Percentiles rank a stretch among this genome's conserved stretches.
Evolutionary conservation across 805 yeast species (phyloP).

Genomic region (Saccharomyces eubayanus): DNA sequence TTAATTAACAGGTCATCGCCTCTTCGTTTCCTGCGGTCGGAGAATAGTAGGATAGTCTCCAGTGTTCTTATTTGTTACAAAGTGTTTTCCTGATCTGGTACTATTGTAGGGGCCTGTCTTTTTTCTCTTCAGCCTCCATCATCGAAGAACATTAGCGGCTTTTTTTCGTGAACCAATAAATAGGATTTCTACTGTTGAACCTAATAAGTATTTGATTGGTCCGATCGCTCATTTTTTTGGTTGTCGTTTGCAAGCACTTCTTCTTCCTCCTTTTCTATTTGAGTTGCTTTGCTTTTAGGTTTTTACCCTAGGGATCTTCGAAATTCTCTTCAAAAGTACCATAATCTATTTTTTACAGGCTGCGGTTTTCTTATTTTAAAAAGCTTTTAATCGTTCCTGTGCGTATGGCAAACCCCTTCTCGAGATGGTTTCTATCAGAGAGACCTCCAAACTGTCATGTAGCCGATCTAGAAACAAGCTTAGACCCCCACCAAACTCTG

Average conservation of each 20-base stretch:
- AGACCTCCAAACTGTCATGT: slow-evolving; percentile 41
- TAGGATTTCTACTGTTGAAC: neutral
- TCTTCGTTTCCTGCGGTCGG: neutral
- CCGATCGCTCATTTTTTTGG: neutral
- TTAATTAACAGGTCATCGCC: neutral
- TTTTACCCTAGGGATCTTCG: neutral
- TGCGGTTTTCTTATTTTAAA: neutral
- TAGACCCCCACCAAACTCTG: slow-evolving; percentile 38
- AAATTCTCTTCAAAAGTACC: neutral
- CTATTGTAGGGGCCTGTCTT: neutral
- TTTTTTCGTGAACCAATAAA: neutral
- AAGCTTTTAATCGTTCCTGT: neutral
- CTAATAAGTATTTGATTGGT: neutral
- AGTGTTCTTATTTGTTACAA: neutral
- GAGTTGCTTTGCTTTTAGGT: neutral
- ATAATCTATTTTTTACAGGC: neutral
- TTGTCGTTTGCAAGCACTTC: neutral
- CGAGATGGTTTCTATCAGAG: slow-evolving; percentile 46
- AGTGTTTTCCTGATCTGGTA: neutral
- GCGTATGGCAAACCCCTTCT: slow-evolving; percentile 33
- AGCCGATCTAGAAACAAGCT: slow-evolving; percentile 44
- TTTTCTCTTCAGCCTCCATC: neutral
- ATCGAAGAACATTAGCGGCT: neutral
- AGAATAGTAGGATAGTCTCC: neutral
- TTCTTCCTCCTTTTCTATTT: neutral